Percentiles rank a stretch among this genome's conserved stretches.
Evolutionary conservation across 1,139 yeast species (phyloP).

Genomic region (Protomyces lactucae-debilis): DNA sequence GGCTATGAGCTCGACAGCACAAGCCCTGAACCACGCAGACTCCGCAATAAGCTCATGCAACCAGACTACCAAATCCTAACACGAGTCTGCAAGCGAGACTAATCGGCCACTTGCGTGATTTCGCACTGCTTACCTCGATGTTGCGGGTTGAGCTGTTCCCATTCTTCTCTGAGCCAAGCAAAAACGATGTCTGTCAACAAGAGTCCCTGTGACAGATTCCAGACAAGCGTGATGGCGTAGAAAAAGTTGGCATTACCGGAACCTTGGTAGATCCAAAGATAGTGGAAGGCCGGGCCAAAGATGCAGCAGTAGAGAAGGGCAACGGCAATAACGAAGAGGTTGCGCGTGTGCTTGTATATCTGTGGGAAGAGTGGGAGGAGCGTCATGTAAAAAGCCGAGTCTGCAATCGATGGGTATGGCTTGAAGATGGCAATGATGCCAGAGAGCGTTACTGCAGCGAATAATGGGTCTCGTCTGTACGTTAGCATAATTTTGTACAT

Average conservation of each 20-base stretch:
- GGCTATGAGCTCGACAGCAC: slow-evolving; percentile 9
- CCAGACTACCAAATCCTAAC: not conserved
- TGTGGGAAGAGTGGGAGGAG: slow-evolving; percentile 55
- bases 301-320: slow-evolving; percentile 50
- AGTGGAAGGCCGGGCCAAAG: slow-evolving; percentile 83
- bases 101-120: not conserved
- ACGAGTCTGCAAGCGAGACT: not conserved
- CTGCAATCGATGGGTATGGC: slow-evolving; percentile 85
- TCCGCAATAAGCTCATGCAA: not conserved
- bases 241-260: slow-evolving; percentile 95
- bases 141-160: slow-evolving; percentile 40
- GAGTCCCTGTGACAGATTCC: slow-evolving; percentile 66
- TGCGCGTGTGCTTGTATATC: slow-evolving; percentile 41
- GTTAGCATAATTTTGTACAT: not conserved
- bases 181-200: slow-evolving; percentile 73
- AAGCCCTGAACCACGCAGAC: not conserved
- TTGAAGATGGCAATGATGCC: slow-evolving; percentile 71
- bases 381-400: slow-evolving; percentile 64
- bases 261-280: slow-evolving; percentile 89
- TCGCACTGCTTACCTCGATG: not conserved
- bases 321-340: slow-evolving; percentile 45
- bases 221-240: slow-evolving; percentile 83
- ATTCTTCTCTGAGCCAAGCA: slow-evolving; percentile 70
- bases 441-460: slow-evolving; percentile 58
- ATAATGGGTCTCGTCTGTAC: slow-evolving; percentile 46